phyloP scores from a whole-genome alignment of 495 filamentous ascomycete species.

The Aspergillus sparsus region DNA sequence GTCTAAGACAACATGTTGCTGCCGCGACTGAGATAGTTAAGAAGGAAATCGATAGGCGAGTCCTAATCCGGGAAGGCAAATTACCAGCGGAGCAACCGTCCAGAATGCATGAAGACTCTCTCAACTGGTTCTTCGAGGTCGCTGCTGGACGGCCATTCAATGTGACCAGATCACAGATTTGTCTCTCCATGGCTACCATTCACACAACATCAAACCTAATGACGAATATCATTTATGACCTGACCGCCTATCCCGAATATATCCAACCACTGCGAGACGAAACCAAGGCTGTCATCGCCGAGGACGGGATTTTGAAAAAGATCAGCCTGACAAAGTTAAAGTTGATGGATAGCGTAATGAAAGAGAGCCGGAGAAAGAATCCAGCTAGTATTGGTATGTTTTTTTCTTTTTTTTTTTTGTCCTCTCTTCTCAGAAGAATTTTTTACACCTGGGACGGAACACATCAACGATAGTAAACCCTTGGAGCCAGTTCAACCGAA shows the following conservation, averaged over 20 bases:
- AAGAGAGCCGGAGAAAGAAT: slow-evolving; percentile 39
- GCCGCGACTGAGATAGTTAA: slow-evolving; percentile 35
- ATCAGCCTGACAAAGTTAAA: slow-evolving; percentile 51
- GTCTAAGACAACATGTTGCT: slow-evolving; percentile 30
- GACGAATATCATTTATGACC: slow-evolving; percentile 45
- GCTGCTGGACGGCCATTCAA: slow-evolving; percentile 28
- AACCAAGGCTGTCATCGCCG: slow-evolving; percentile 33
- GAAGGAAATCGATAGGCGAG: slow-evolving; percentile 33
- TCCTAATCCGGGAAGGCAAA: slow-evolving; percentile 27
- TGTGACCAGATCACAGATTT: slow-evolving; percentile 31
- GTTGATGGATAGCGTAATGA: slow-evolving; percentile 49
- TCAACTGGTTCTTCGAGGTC: slow-evolving; percentile 41
- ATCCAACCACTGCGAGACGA: slow-evolving; percentile 42
- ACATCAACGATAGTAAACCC: neutral
- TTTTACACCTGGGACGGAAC: too few relatives aligned
- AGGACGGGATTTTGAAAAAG: slow-evolving; percentile 49
- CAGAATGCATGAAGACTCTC: slow-evolving; percentile 29
- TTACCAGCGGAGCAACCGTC: slow-evolving; percentile 25
- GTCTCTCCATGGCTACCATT: slow-evolving; percentile 45
- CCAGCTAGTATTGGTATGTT: slow-evolving; percentile 40
- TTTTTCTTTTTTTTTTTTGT: neutral
- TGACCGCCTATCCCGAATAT: slow-evolving; percentile 40
- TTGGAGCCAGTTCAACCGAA: slow-evolving; percentile 45
- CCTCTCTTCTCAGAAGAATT: too few relatives aligned
- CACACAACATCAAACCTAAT: slow-evolving; percentile 47